phyloP scores from a whole-genome alignment of 164 flowering plant genomes.

The Magnolia changhungtana region DNA sequence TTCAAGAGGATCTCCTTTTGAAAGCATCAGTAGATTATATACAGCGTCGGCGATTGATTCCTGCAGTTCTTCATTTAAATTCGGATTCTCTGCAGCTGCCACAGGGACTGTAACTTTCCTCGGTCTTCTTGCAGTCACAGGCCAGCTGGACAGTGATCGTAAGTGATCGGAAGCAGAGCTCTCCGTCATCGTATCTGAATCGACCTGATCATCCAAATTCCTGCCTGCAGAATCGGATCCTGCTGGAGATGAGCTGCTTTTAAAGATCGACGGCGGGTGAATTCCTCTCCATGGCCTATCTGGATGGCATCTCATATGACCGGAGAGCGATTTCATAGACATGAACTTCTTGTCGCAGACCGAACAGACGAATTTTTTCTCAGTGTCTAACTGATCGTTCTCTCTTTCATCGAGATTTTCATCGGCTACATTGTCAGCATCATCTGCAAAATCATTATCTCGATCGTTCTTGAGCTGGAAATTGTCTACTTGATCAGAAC shows the following conservation, averaged over 20 bases:
- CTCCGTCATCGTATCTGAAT: conserved; percentile 4
- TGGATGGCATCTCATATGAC: conserved; percentile 82
- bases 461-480: neutral
- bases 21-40: conserved; percentile 24
- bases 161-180: neutral
- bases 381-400: neutral
- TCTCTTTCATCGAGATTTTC: neutral
- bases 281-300: conserved; percentile 62
- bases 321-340: conserved; percentile 53
- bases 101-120: neutral
- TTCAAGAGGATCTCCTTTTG: conserved; percentile 8
- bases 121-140: conserved; percentile 38
- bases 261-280: conserved; percentile 32
- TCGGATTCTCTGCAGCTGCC: too few species aligned
- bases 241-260: conserved; percentile 19
- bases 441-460: neutral
- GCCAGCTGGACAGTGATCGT: conserved; percentile 26
- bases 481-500: neutral
- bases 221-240: conserved; percentile 4
- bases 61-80: conserved; percentile 10
- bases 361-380: conserved; percentile 19
- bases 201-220: conserved; percentile 11
- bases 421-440: neutral
- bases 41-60: conserved; percentile 10
- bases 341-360: conserved; percentile 47